Base-by-base conservation (phyloP, 345 rosid species). In the Rhodamnia rubescens region DNA sequence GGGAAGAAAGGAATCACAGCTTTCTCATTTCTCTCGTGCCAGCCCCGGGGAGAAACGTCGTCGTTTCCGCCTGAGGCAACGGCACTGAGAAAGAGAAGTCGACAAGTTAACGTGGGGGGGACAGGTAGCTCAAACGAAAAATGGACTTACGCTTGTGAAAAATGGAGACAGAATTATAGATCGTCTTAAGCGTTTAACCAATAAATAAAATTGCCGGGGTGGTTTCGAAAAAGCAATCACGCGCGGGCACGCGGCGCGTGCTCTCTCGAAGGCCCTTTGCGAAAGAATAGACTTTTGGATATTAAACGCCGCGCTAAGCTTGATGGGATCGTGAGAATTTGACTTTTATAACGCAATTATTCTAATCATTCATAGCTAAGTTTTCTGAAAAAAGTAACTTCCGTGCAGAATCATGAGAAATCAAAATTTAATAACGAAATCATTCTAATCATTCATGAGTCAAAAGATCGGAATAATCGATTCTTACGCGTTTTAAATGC, bases 181-280 rank as follows among this genome's bases (percentile, higher is more conserved):
- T 69, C 47, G 8, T 69, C 32, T 64, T 69, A 36, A 69, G 26
- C 47, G 5, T 18, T 69, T 36, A 36, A 18, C 40, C 36, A 69
- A 9, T 12, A 36, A 36, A 18, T 36, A 18, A 36, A 69, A 36
- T 36, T 69, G 47, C 18, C 47, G 7, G 78, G n/a, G n/a, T n/a
- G n/a, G 47, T 16, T 18, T 20, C 7, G 40, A 32, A n/a, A n/a
- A 59, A 12, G 6, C 18, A 13, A 12, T 11, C 3, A 2, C 1
- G 14, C 1, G 0, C 26, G 58, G 10, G 0, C 14, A 0, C 7
- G 15, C 13, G 29, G 29, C 5, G 16, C 8, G 0, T 11, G 16
- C 29, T 26, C 11, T 7, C 14, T 57, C 0, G 3, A 1, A 24
- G 15, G 15, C 7, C 11, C 0, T 1, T 11, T 58, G 5, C 4